Evolutionary conservation across 2,329 filamentous ascomycete genomes (phyloP).

Genomic region (Alternaria gansuensis): DNA sequence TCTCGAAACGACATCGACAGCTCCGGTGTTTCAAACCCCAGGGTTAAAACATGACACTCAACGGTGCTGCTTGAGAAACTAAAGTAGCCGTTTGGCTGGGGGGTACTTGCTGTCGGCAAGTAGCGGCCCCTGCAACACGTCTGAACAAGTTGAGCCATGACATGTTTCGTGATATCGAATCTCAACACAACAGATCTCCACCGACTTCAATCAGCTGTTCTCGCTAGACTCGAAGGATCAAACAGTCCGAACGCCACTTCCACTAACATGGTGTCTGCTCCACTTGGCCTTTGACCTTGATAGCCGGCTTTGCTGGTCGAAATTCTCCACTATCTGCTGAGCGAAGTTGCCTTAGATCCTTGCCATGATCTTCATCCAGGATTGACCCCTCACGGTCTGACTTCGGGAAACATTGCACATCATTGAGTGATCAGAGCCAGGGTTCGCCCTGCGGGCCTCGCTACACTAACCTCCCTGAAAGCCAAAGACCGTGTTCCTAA

Average conservation of each 20-base stretch:
- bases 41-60: constrained; percentile 21
- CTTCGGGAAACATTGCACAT: constrained; percentile 19
- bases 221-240: not conserved
- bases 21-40: constrained; percentile 21
- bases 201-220: not conserved
- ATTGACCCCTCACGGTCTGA: constrained; percentile 21
- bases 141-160: constrained; percentile 17
- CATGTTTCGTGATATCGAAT: constrained; percentile 23
- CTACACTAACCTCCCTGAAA: constrained; percentile 8
- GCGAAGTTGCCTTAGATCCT: constrained; percentile 17
- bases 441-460: constrained; percentile 11
- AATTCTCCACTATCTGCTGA: constrained; percentile 7
- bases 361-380: constrained; percentile 13
- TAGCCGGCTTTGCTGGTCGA: not conserved
- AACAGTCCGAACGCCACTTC: not conserved
- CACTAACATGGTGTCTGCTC: not conserved
- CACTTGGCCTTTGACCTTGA: not conserved
- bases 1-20: constrained; percentile 17
- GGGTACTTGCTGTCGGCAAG: constrained; percentile 6
- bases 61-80: constrained; percentile 15
- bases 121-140: constrained; percentile 10
- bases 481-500: not conserved
- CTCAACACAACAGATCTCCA: constrained; percentile 4
- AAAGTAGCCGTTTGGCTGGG: constrained; percentile 11
- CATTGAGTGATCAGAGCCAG: constrained; percentile 16